phyloP scores from a whole-genome alignment of 2,329 filamentous ascomycete species.

The Monilinia laxa region DNA sequence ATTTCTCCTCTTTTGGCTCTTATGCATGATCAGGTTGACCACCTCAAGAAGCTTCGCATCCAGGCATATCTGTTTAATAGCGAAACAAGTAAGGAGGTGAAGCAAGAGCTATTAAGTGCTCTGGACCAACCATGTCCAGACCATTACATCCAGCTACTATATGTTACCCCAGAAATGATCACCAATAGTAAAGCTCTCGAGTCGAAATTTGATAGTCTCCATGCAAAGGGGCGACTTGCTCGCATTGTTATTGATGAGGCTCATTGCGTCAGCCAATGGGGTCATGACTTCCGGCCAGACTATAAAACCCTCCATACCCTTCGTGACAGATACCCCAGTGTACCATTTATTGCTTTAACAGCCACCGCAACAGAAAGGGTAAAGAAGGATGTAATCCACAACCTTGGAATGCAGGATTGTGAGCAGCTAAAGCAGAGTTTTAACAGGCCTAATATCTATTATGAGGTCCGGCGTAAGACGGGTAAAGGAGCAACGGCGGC shows the following conservation, averaged over 20 bases:
- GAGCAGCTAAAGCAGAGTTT: slow-evolving; percentile 88
- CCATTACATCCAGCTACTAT: slow-evolving; percentile 75
- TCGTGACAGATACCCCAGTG: slow-evolving; percentile 67
- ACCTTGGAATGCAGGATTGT: slow-evolving; percentile 76
- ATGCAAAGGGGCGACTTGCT: slow-evolving; percentile 71
- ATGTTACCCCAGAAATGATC: slow-evolving; percentile 97
- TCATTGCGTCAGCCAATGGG: slow-evolving; percentile 99
- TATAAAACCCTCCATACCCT: slow-evolving; percentile 84
- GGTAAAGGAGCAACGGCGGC: slow-evolving; percentile 39
- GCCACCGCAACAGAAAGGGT: slow-evolving; percentile 94
- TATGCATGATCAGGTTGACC: slow-evolving; percentile 95
- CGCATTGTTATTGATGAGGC: slow-evolving; percentile 96
- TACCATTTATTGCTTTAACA: slow-evolving; percentile 92
- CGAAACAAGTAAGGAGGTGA: slow-evolving; percentile 63
- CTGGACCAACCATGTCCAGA: slow-evolving; percentile 64
- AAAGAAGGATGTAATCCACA: slow-evolving; percentile 86
- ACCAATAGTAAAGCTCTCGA: slow-evolving; percentile 73
- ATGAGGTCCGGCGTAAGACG: slow-evolving; percentile 68
- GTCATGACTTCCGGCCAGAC: slow-evolving; percentile 94
- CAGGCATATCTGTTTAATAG: slow-evolving; percentile 81
- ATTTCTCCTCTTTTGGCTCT: slow-evolving; percentile 92
- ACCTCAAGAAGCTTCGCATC: slow-evolving; percentile 72
- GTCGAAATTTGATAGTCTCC: slow-evolving; percentile 63
- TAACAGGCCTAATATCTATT: slow-evolving; percentile 91
- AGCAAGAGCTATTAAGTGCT: slow-evolving; percentile 65